Evolutionary conservation across 139 green algal genomes (phyloP).

Genomic region (Picochlorum sp.): DNA sequence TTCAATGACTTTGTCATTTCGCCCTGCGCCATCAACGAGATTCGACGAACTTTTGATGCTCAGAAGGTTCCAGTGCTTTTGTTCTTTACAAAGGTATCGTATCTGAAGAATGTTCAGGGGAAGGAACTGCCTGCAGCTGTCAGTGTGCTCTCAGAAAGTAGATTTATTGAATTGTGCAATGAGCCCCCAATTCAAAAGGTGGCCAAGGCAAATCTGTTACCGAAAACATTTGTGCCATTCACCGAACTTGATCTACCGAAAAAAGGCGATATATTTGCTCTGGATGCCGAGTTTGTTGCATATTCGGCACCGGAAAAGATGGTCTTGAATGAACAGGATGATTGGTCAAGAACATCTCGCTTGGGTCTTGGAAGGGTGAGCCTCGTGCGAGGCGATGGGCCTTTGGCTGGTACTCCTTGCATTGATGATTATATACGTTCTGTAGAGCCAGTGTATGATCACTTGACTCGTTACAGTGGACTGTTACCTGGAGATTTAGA

Average conservation of each 20-base stretch:
- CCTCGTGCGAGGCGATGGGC: slow-evolving; percentile 72
- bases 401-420: slow-evolving; percentile 37
- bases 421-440: slow-evolving; percentile 90
- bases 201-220: slow-evolving; percentile 13
- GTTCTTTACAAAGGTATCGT: slow-evolving; percentile 55
- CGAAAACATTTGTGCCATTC: slow-evolving; percentile 55
- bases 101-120: slow-evolving; percentile 2
- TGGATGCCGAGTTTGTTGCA: slow-evolving; percentile 93
- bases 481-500: slow-evolving; percentile 70
- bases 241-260: slow-evolving; percentile 39
- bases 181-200: slow-evolving; percentile 44
- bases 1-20: slow-evolving; percentile 85
- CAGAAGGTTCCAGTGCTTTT: slow-evolving; percentile 81
- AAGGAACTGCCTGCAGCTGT: neutral
- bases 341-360: slow-evolving; percentile 35
- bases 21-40: slow-evolving; percentile 33
- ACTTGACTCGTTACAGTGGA: slow-evolving; percentile 74
- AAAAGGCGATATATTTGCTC: slow-evolving; percentile 64
- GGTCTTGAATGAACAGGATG: slow-evolving; percentile 29
- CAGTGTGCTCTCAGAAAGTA: slow-evolving; percentile 38
- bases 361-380: slow-evolving; percentile 79
- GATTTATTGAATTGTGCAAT: slow-evolving; percentile 52
- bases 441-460: slow-evolving; percentile 86
- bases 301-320: slow-evolving; percentile 47
- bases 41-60: slow-evolving; percentile 42